Base-by-base conservation (phyloP, 352 stramenopile genomes). In the Pythium dissimile region DNA sequence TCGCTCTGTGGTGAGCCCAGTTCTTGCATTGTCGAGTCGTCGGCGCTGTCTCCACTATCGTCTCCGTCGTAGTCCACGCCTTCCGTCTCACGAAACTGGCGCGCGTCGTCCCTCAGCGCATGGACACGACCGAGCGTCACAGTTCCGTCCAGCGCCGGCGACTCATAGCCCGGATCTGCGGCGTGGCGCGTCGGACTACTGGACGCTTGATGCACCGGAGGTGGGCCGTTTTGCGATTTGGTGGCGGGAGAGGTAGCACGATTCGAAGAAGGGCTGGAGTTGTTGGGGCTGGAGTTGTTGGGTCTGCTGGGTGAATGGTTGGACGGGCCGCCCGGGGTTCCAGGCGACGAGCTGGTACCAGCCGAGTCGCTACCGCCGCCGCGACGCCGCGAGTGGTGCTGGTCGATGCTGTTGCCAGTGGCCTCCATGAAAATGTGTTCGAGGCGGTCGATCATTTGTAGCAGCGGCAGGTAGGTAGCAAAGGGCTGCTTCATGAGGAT, bases 401-500 rank as follows among this genome's bases (percentile, higher is more conserved):
- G 76, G 41, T 91, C 83, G 27, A 95, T 95, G 46, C 77, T 93
- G 20, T 69, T 90, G 30, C 85, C 85, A n/a, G 85, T 95, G 15
- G 81, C 75, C 23, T 88, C 77, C 79, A 95, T 91, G 66, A 93
- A 95, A 49, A 95, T 91, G 28, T 90, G 83, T 64, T 95, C 85
- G 21, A 95, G 59, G 16, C 83, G 80, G 43, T 94, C 76, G 46
- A 95, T 95, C 86, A 95, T 93, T 35, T 88, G 76, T 50, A 93
- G 61, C 44, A 95, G 64, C 57, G 80, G 82, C 59, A 86, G 72
- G 63, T 94, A 95, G 39, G 84, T 92, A 5, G 86, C 82, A 44
- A 95, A 95, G 0, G 84, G 82, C 59, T 95, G 86, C 66, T 92
- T 92, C 77, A 92, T 95, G 47, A 95, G 64, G 52, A 95, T 92